Percentiles rank a stretch among this genome's conserved stretches.
phyloP scores from a whole-genome alignment of 192 early-diverging fungal species.

The Nowakowskiella sp. region DNA sequence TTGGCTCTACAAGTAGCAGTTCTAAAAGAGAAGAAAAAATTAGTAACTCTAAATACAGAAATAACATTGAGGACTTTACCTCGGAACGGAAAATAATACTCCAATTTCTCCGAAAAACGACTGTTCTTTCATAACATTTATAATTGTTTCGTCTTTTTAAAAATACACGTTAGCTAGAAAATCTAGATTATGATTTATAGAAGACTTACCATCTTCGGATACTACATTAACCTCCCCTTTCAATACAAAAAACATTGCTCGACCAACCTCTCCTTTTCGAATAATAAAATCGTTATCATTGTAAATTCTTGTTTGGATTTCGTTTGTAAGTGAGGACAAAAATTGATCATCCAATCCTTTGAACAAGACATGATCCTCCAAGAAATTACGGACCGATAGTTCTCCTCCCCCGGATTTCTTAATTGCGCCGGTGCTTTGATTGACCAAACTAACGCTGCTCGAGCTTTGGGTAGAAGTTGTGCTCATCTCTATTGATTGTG shows the following conservation, averaged over 20 bases:
- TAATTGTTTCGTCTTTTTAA: slow-evolving; percentile 33
- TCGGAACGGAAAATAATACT: slow-evolving; percentile 59
- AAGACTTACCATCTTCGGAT: slow-evolving; percentile 43
- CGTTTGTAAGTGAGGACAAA: slow-evolving; percentile 24
- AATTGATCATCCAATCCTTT: slow-evolving; percentile 37
- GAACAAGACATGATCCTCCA: slow-evolving; percentile 39
- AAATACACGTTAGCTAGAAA: slow-evolving; percentile 3
- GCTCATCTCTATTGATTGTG: no score
- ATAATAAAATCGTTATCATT: slow-evolving; percentile 39
- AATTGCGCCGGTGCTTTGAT: no score
- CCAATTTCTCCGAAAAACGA: slow-evolving; percentile 78
- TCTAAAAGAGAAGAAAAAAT: slow-evolving; percentile 14
- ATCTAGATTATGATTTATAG: not conserved
- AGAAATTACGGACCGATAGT: slow-evolving; percentile 27
- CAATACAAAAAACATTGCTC: slow-evolving; percentile 49
- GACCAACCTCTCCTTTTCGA: slow-evolving; percentile 47
- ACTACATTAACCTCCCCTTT: slow-evolving; percentile 43
- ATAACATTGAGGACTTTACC: slow-evolving; percentile 19
- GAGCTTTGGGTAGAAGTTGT: no score
- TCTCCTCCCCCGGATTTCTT: no score
- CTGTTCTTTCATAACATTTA: slow-evolving; percentile 51
- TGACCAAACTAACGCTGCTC: no score
- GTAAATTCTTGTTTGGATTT: slow-evolving; percentile 43
- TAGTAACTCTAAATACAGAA: not conserved
- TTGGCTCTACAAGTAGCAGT: slow-evolving; percentile 44